Evolutionary conservation across 2,329 filamentous ascomycete species (phyloP), one percentile per base, ranked within the genome.

Genomic region (Zasmidium cellare): DNA sequence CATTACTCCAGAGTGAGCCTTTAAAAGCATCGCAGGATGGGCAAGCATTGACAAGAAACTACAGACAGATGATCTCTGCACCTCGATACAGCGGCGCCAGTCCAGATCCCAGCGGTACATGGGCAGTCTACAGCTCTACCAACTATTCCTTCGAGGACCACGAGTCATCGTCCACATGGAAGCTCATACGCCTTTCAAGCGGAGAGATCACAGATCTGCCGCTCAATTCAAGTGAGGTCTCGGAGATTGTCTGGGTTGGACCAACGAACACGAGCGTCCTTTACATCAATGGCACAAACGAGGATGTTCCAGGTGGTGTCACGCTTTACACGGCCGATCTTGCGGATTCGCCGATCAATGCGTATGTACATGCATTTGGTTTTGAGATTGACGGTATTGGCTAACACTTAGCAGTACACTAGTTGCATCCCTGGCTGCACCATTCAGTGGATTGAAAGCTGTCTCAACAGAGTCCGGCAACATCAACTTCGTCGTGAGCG

Each of bases 281-380:
- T 11, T 69, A 69, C 50, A 20, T 68, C 46, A 68, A 67, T 46
- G 62, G 59, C 25, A 66, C 66, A 18, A 68, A 66, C 49, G 60
- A 64, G 11, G 50, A 62, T 16, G 53, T 64, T 3, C 58, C 62
- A 7, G 65, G 66, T 46, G 67, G 67, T 24, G 69, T 76, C 35
- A 75, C 73, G 44, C 58, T 77, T n/a, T 77, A 75, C 55, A 70
- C 70, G 9, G 73, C 72, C 19, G 74, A 77, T 57, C 53, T 69
- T 16, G 69, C 69, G 41, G 58, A 63, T 22, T 56, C 60, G 45
- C 56, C 60, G 1, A 61, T 63, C 46, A 47, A 55, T 51, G 53
- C 58, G 67, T 65, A 56, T 44, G 60, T 6, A 44, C 19, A 41
- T 19, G 14, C 18, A 11, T 12, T 9, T 7, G 14, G 2, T 9